Evolutionary conservation across 805 yeast genomes (phyloP), one percentile per base, ranked within the genome.

Genomic region (Yamadazyma sp.): DNA sequence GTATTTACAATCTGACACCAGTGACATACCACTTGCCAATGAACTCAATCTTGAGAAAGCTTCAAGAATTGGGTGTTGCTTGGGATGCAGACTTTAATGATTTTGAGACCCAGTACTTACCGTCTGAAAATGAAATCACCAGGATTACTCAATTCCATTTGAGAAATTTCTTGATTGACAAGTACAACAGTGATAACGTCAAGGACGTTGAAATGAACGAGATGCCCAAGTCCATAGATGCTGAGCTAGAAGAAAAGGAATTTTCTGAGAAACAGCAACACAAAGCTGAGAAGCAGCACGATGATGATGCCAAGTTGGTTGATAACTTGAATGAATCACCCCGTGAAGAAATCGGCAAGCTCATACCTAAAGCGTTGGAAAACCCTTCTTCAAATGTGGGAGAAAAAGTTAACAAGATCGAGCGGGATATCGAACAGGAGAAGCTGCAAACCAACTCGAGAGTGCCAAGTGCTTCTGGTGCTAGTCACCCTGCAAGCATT

Each of bases 91-190:
- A 83, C 40, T 89, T 93, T 51, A 73, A 78, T 24, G 84, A 78
- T 6, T 91, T 93, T 62, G 97, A 86, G 42, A 73, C 73, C 29
- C 71, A 72, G 14, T 93, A 75, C 54, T 72, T 91, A 42, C 98
- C 98, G 1, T 80, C 95, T 6, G 98, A 93, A 57, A 86, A 82
- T 52, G 99, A 93, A 70, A 85, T 93, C 48, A 81, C 95, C 4
- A 73, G 87, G 45, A 85, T 93, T 29, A 90, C 99, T 1, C 84
- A 95, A 3, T 82, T 82, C 49, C 98, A 91, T 54, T 65, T 91
- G 51, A 78, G 81, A 43, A 84, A 82, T 47, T 70, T 90, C 33
- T 80, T 91, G 48, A 61, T 77, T 51, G 89, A 80, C 38, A 72
- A 70, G 39, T 60, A 67, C 27, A 35, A 22, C 20, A 32, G 32